Conservation (phyloP, 2,329 filamentous ascomycete species). For the Trichoderma lentiforme region DNA sequence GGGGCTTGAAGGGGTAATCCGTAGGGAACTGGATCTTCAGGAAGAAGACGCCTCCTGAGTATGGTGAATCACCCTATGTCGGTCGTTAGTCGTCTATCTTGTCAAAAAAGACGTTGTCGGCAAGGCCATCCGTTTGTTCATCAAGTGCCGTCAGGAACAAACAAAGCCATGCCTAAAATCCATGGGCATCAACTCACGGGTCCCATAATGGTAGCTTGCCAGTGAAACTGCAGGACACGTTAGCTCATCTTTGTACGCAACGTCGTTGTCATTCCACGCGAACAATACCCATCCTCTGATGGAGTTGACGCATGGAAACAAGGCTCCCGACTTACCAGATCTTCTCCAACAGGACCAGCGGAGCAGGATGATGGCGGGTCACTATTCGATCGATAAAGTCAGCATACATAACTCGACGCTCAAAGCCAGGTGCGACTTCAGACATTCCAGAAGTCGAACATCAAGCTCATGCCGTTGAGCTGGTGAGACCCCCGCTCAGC, state of each 20-base stretch:
- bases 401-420: constrained; percentile 18
- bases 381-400: constrained; percentile 47
- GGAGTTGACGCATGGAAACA: constrained; percentile 6
- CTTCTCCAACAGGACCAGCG: constrained; percentile 92
- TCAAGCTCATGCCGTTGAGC: not conserved
- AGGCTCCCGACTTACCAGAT: constrained; percentile 72
- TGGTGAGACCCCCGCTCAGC: constrained; percentile 22
- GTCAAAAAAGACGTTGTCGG: not conserved
- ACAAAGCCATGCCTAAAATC: not conserved
- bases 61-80: constrained; percentile 86
- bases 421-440: not conserved
- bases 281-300: not conserved
- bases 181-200: constrained; percentile 62
- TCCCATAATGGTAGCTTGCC: constrained; percentile 99
- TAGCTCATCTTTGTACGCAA: constrained; percentile 21
- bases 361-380: constrained; percentile 99
- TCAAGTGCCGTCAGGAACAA: not conserved
- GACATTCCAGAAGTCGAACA: not conserved
- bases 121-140: not conserved
- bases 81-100: constrained; percentile 29
- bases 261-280: not conserved
- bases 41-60: constrained; percentile 98
- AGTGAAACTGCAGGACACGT: constrained; percentile 75
- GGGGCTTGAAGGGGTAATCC: constrained; percentile 99
- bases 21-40: constrained; percentile 98